Conservation (phyloP, 2,329 filamentous ascomycete species). For the Parascedosporium putredinis region DNA sequence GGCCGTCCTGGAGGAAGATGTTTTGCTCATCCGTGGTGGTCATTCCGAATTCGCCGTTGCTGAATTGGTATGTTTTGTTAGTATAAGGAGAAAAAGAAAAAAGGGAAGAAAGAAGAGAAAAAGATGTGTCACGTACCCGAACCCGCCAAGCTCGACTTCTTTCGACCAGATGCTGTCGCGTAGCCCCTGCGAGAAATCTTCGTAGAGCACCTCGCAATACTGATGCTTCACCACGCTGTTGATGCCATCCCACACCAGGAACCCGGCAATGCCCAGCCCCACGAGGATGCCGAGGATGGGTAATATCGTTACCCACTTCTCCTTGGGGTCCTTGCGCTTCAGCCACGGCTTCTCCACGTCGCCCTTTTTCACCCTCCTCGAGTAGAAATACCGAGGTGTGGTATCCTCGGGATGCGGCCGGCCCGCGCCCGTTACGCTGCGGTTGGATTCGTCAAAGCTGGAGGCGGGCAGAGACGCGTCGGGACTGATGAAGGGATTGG, state of each 20-base stretch:
- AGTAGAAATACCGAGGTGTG: conserved; percentile 57
- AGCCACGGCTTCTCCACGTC: conserved; percentile 71
- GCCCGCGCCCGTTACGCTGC: conserved; percentile 13
- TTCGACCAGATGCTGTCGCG: conserved; percentile 58
- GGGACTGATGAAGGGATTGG: conserved; percentile 38
- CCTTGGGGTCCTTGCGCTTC: conserved; percentile 60
- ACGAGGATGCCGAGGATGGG: conserved; percentile 61
- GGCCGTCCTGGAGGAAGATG: conserved; percentile 58
- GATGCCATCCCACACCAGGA: conserved; percentile 68
- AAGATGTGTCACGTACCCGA: conserved; percentile 59
- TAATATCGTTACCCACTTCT: conserved; percentile 81
- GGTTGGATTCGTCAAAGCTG: conserved; percentile 35
- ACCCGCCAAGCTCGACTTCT: conserved; percentile 66
- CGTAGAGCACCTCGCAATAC: conserved; percentile 58
- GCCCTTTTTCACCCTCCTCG: conserved; percentile 60
- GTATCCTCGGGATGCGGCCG: conserved; percentile 22
- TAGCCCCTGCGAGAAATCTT: conserved; percentile 51
- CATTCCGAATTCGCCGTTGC: conserved; percentile 73
- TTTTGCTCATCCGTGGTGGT: conserved; percentile 66
- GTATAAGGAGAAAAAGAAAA: neutral
- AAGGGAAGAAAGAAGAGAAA: neutral
- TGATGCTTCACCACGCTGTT: conserved; percentile 62
- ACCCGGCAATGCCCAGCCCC: conserved; percentile 56
- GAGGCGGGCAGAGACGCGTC: conserved; percentile 34
- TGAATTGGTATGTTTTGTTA: conserved; percentile 18